These are phyloP conservation scores for Rugosomyces carneus DNA, from an alignment of 1,284 basidiomycete genomes.

Conservation along the genomic window DNA sequence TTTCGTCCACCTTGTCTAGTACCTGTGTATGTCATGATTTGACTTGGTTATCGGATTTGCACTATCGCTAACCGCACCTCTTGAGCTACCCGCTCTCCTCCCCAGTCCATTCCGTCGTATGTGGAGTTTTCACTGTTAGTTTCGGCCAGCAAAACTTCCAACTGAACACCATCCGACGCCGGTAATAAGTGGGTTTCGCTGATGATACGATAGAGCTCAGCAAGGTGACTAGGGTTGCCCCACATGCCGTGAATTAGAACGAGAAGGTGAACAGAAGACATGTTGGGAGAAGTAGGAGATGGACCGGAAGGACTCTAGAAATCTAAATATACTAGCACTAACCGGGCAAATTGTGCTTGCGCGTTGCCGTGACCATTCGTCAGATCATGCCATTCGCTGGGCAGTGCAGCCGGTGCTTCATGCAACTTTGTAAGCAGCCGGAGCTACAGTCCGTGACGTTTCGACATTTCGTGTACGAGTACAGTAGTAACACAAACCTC, in stretches of 20 bases:
- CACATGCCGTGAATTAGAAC: conserved; percentile 83
- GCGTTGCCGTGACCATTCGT: conserved; percentile 1
- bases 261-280: conserved; percentile 31
- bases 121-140: conserved; percentile 55
- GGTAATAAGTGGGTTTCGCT: conserved; percentile 25
- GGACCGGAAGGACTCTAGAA: too few relatives aligned
- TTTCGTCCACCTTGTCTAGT: conserved; percentile 40
- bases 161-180: conserved; percentile 23
- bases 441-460: too few relatives aligned
- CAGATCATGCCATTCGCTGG: not conserved
- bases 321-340: not conserved
- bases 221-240: conserved; percentile 56
- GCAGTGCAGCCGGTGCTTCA: not conserved
- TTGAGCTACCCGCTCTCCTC: conserved; percentile 54
- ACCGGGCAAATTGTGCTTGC: not conserved
- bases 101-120: conserved; percentile 74
- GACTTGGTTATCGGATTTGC: too few relatives aligned
- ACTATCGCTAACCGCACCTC: too few relatives aligned
- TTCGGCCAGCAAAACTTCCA: conserved; percentile 47
- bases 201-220: conserved; percentile 32
- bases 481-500: too few relatives aligned
- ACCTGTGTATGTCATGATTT: too few relatives aligned
- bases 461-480: too few relatives aligned
- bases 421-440: not conserved
- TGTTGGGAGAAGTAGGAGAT: not conserved